Percentiles rank a stretch among this genome's conserved stretches.
Conservation (phyloP, 192 early-diverging fungal genomes). For the Spizellomyces punctatus region DNA sequence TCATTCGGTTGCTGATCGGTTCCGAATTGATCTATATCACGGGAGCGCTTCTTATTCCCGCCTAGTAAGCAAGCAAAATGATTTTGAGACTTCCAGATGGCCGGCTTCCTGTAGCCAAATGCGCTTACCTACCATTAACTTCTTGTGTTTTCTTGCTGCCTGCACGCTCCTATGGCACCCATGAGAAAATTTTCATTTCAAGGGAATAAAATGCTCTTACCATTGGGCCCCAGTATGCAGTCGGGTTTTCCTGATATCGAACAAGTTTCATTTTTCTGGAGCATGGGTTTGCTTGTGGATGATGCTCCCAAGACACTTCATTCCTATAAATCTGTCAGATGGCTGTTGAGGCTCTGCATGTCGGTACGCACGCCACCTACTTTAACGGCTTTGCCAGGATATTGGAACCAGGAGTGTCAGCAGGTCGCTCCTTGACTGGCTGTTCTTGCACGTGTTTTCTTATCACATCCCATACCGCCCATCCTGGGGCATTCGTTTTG, state of each 20-base stretch:
- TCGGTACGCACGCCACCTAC: constrained; percentile 3
- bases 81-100: no score
- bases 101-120: no score
- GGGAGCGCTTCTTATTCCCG: no score
- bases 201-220: constrained; percentile 21
- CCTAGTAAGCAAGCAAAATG: no score
- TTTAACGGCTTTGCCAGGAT: constrained; percentile 57
- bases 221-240: constrained; percentile 96
- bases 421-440: constrained; percentile 67
- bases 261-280: constrained; percentile 83
- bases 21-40: no score
- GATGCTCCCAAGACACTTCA: constrained; percentile 73
- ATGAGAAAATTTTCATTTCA: no score
- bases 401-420: constrained; percentile 65
- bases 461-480: constrained; percentile 93
- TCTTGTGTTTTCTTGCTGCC: no score
- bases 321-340: constrained; percentile 30
- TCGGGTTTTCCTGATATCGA: constrained; percentile 95
- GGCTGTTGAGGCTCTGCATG: not conserved
- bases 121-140: no score
- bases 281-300: constrained; percentile 72
- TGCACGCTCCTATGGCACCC: no score
- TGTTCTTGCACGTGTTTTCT: constrained; percentile 72
- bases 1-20: no score
- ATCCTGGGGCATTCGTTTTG: constrained; percentile 90